These are phyloP conservation scores for Penicillium egyptiacum DNA, from an alignment of 495 filamentous ascomycete species.

Conservation along the genomic window DNA sequence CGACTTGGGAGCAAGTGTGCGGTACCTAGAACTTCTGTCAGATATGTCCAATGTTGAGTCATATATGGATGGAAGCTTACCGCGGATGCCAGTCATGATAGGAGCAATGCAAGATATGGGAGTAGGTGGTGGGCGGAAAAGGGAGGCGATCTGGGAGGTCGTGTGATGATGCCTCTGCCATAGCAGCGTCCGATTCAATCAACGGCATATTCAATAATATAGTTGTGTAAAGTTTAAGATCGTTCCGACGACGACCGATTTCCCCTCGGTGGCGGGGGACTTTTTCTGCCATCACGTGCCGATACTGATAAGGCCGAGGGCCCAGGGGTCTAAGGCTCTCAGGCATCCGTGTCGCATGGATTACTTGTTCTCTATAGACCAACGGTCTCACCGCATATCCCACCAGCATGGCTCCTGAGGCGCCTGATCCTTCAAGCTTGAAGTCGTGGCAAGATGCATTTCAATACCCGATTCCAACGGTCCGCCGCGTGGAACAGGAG, in stretches of 20 bases:
- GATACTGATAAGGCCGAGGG: constrained; percentile 27
- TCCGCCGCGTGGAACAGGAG: constrained; percentile 63
- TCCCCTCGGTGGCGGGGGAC: constrained; percentile 23
- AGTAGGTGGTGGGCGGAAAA: constrained; percentile 78
- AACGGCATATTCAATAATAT: constrained; percentile 33
- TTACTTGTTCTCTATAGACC: constrained; percentile 11
- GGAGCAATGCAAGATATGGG: constrained; percentile 91
- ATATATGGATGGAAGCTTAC: constrained; percentile 26
- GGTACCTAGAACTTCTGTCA: constrained; percentile 57
- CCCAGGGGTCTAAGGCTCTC: constrained; percentile 2
- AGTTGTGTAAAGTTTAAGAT: neutral
- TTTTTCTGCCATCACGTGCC: constrained; percentile 27
- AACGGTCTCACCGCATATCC: constrained; percentile 3
- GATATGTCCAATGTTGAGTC: constrained; percentile 7
- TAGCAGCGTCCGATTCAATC: constrained; percentile 28
- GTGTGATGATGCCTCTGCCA: constrained; percentile 16
- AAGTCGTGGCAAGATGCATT: constrained; percentile 69
- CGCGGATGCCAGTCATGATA: constrained; percentile 86
- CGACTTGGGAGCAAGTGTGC: constrained; percentile 77
- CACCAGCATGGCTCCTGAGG: constrained; percentile 55
- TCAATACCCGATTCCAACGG: constrained; percentile 61
- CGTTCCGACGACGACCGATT: neutral
- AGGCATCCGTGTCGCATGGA: constrained; percentile 9
- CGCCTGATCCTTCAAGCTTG: constrained; percentile 58
- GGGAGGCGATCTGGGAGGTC: constrained; percentile 49